A percentile compares a stretch with the other conserved stretches of the same genome.
Conservation (phyloP, 2,329 filamentous ascomycete species). For the Exophiala mesophila region DNA sequence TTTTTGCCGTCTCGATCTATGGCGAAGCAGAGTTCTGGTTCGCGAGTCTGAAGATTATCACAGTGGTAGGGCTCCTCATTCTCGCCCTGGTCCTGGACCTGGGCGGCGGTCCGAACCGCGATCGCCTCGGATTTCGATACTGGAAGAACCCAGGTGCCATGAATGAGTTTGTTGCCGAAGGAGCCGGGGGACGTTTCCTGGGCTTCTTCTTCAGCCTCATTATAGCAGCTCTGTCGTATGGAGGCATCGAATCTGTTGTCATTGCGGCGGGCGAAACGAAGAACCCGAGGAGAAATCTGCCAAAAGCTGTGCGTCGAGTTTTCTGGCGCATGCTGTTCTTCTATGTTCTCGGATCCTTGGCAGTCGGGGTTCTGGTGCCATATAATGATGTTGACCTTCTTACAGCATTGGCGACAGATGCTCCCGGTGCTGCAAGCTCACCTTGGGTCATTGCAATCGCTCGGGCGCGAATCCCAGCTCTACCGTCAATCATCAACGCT, state of each 20-base stretch:
- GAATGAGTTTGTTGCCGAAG: conserved; percentile 24
- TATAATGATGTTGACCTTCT: conserved; percentile 53
- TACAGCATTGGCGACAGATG: no score
- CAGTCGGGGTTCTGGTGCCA: conserved; percentile 51
- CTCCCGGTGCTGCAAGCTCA: conserved; percentile 54
- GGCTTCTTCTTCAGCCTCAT: conserved; percentile 48
- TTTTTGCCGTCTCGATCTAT: conserved; percentile 65
- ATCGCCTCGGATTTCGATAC: conserved; percentile 61
- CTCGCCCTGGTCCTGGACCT: conserved; percentile 59
- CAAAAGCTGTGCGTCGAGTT: conserved; percentile 50
- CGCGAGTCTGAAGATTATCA: conserved; percentile 62
- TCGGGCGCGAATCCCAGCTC: conserved; percentile 31
- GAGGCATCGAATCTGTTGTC: conserved; percentile 47
- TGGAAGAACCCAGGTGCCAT: conserved; percentile 62
- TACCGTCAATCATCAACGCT: conserved; percentile 38
- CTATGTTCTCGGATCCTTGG: conserved; percentile 41
- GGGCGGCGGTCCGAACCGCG: conserved; percentile 60
- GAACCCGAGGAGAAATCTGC: conserved; percentile 50
- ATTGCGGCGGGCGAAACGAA: conserved; percentile 53
- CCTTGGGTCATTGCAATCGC: conserved; percentile 50
- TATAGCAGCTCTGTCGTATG: conserved; percentile 36
- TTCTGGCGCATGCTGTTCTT: conserved; percentile 55
- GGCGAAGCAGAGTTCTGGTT: conserved; percentile 61
- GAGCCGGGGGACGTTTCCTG: conserved; percentile 46
- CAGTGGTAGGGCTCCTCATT: conserved; percentile 62